Conservation (phyloP, 2,329 filamentous ascomycete species). For the Phyllachora maydis region DNA sequence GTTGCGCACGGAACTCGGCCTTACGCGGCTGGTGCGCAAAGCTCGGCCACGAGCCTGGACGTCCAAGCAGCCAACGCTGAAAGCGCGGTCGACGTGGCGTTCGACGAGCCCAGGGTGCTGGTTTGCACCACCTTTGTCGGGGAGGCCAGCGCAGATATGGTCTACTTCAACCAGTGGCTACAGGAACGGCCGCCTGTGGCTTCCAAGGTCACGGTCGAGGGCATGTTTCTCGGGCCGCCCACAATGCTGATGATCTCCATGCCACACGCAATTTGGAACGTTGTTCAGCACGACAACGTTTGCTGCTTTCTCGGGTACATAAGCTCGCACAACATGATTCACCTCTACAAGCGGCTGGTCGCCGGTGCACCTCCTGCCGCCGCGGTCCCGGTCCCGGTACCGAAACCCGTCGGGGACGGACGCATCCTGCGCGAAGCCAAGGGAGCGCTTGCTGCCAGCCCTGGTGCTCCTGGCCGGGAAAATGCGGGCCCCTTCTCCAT, state of each 20-base stretch:
- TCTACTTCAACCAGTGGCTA: conserved; percentile 46
- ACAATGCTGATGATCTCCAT: conserved; percentile 48
- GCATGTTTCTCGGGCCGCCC: conserved; percentile 46
- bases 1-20: conserved; percentile 7
- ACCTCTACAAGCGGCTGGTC: conserved; percentile 38
- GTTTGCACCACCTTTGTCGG: conserved; percentile 48
- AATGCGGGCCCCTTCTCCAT: conserved; percentile 1
- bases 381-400: conserved; percentile 19
- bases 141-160: conserved; percentile 44
- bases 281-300: conserved; percentile 45
- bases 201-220: conserved; percentile 39
- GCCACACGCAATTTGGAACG: conserved; percentile 40
- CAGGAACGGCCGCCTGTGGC: conserved; percentile 33
- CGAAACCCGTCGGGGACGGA: conserved; percentile 34
- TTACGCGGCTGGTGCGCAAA: conserved; percentile 9
- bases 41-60: conserved; percentile 6
- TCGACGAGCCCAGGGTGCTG: conserved; percentile 41
- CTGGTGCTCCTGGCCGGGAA: conserved; percentile 6
- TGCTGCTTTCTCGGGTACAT: conserved; percentile 45
- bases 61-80: conserved; percentile 12
- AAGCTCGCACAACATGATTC: conserved; percentile 46
- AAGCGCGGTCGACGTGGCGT: conserved; percentile 31
- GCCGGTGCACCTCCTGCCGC: no score
- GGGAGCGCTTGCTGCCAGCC: conserved; percentile 18
- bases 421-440: conserved; percentile 33